phyloP scores from a whole-genome alignment of 225 moss, liverwort and hornwort species.

The Anthoceros angustus region DNA sequence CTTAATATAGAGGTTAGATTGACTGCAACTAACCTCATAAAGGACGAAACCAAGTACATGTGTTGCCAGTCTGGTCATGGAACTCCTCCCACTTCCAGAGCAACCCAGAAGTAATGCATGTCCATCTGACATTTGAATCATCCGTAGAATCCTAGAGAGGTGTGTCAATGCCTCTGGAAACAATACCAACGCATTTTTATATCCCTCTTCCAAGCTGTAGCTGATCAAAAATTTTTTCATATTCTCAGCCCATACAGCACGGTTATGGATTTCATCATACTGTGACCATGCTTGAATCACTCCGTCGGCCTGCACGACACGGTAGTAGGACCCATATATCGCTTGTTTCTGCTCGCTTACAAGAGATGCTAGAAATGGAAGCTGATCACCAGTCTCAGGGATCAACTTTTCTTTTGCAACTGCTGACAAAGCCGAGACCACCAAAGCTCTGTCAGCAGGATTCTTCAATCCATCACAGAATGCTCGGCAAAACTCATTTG shows the following conservation, averaged over 20 bases:
- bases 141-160: slow-evolving; percentile 30
- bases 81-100: slow-evolving; percentile 34
- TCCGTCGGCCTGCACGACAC: slow-evolving; percentile 10
- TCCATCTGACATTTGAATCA: slow-evolving; percentile 18
- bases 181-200: slow-evolving; percentile 22
- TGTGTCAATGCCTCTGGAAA: slow-evolving; percentile 37
- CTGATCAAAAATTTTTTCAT: slow-evolving; percentile 19
- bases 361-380: slow-evolving; percentile 19
- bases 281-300: slow-evolving; percentile 15
- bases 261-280: slow-evolving; percentile 23
- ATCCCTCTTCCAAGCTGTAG: slow-evolving; percentile 16
- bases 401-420: slow-evolving; percentile 14
- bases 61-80: slow-evolving; percentile 27
- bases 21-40: slow-evolving; percentile 13
- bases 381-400: slow-evolving; percentile 12
- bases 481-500: slow-evolving; percentile 28
- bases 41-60: slow-evolving; percentile 23
- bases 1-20: neutral
- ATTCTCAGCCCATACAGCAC: slow-evolving; percentile 23
- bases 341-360: slow-evolving; percentile 27
- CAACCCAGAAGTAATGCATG: slow-evolving; percentile 36
- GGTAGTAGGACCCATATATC: slow-evolving; percentile 23
- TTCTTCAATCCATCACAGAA: slow-evolving; percentile 24
- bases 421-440: slow-evolving; percentile 14
- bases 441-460: slow-evolving; percentile 11